Conservation (phyloP, 139 green algal species). For the Volvox africanus region DNA sequence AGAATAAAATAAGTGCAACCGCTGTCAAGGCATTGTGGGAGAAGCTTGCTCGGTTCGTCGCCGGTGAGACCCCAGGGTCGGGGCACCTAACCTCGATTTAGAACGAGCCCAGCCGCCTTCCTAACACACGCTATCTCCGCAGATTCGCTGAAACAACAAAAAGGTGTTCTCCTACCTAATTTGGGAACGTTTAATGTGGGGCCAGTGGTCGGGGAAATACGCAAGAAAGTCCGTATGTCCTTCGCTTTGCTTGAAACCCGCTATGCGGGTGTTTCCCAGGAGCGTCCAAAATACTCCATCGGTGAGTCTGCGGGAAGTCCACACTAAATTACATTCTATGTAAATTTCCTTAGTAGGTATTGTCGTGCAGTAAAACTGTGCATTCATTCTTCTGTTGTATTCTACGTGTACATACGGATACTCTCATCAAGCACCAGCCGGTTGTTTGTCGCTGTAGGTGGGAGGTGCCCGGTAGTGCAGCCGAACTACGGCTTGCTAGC, state of each 20-base stretch:
- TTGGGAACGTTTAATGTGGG: slow-evolving; percentile 66
- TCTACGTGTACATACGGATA: too few species aligned
- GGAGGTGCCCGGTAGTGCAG: slow-evolving; percentile 62
- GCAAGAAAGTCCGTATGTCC: slow-evolving; percentile 58
- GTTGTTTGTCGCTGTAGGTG: slow-evolving; percentile 33
- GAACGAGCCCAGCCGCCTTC: too few species aligned
- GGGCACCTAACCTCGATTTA: background rate
- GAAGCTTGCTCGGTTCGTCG: slow-evolving; percentile 31
- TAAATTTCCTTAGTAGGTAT: too few species aligned
- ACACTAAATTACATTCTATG: background rate
- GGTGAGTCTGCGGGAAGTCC: slow-evolving; percentile 33
- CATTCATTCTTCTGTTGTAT: too few species aligned
- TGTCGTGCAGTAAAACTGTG: too few species aligned
- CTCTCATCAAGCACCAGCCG: too few species aligned
- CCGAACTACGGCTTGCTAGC: slow-evolving; percentile 68
- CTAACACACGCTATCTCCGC: background rate
- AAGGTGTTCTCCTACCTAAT: slow-evolving; percentile 69
- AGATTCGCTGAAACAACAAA: slow-evolving; percentile 43
- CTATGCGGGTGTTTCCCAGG: slow-evolving; percentile 66
- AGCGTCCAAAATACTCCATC: slow-evolving; percentile 58
- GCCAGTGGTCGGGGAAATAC: slow-evolving; percentile 59
- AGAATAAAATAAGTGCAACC: slow-evolving; percentile 28
- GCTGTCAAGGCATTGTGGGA: slow-evolving; percentile 28
- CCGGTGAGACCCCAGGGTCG: slow-evolving; percentile 9
- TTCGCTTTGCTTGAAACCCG: slow-evolving; percentile 68